These are phyloP conservation scores for Pythium angustatum DNA, from an alignment of 352 stramenopile genomes.

Conservation along the genomic window DNA sequence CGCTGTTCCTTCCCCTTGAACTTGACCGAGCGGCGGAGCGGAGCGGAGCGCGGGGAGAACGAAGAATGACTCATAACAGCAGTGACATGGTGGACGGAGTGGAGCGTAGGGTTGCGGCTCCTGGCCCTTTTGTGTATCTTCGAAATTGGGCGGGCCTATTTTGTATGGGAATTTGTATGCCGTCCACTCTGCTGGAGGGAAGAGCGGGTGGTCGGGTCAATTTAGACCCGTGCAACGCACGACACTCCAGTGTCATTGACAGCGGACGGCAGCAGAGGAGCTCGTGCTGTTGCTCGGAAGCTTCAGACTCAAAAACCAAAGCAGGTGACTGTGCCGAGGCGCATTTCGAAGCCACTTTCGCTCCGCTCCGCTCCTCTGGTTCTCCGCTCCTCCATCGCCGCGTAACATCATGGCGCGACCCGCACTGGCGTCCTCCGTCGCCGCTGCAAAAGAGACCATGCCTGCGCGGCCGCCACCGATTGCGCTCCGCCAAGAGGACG, in stretches of 20 bases:
- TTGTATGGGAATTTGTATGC: conserved; percentile 28
- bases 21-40: conserved; percentile 19
- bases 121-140: conserved; percentile 36
- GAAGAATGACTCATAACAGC: conserved; percentile 24
- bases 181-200: conserved; percentile 26
- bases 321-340: not conserved
- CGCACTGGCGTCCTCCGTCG: not conserved
- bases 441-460: conserved; percentile 19
- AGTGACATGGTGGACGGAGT: conserved; percentile 4
- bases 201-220: conserved; percentile 24
- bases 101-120: conserved; percentile 33
- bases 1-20: conserved; percentile 16
- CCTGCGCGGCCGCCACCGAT: conserved; percentile 21
- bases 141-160: conserved; percentile 26
- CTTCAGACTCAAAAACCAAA: conserved; percentile 22
- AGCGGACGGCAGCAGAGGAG: conserved; percentile 13
- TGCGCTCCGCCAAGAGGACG: conserved; percentile 18
- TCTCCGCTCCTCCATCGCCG: no score
- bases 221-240: conserved; percentile 28
- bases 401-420: conserved; percentile 13
- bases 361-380: not conserved
- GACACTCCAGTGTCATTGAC: conserved; percentile 24
- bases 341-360: conserved; percentile 7
- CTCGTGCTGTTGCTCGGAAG: conserved; percentile 2
- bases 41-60: conserved; percentile 27